Conservation (phyloP, 176 grass and related monocot species). For the Lolium rigidum region DNA sequence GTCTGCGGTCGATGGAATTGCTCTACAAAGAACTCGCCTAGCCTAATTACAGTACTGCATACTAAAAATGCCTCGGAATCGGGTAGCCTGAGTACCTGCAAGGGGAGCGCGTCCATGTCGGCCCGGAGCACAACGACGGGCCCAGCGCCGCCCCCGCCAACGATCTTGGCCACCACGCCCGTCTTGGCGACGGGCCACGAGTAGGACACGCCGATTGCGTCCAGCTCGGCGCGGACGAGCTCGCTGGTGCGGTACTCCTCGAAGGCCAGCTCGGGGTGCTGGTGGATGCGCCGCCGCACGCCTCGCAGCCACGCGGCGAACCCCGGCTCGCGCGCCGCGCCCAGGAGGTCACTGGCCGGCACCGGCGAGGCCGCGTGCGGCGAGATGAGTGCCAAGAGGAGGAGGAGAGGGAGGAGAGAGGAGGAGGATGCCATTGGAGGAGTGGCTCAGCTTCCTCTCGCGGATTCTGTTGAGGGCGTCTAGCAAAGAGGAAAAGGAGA, state of each 20-base stretch:
- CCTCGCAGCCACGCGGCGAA: conserved; percentile 17
- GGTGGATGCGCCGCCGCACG: conserved; percentile 27
- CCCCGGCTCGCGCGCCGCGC: neutral
- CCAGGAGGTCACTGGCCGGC: neutral
- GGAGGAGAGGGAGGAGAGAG: neutral
- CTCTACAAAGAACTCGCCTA: neutral
- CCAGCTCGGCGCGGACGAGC: conserved; percentile 21
- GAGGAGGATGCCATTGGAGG: neutral
- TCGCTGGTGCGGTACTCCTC: conserved; percentile 9
- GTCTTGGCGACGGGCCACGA: conserved; percentile 20
- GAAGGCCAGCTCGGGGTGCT: conserved; percentile 24
- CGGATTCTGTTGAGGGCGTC: neutral
- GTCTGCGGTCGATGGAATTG: neutral
- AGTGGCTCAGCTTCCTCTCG: neutral
- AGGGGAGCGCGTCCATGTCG: conserved; percentile 28
- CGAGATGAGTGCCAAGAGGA: conserved; percentile 6
- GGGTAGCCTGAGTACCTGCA: conserved; percentile 13
- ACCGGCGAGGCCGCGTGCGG: neutral
- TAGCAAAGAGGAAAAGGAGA: too few species aligned
- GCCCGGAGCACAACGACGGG: conserved; percentile 12
- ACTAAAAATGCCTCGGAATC: neutral
- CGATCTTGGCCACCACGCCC: conserved; percentile 19
- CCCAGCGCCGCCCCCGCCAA: conserved; percentile 1
- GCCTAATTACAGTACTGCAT: neutral
- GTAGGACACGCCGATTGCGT: conserved; percentile 9